Conservation (phyloP, 148 eudicot species). For the Persicaria tinctoria region DNA sequence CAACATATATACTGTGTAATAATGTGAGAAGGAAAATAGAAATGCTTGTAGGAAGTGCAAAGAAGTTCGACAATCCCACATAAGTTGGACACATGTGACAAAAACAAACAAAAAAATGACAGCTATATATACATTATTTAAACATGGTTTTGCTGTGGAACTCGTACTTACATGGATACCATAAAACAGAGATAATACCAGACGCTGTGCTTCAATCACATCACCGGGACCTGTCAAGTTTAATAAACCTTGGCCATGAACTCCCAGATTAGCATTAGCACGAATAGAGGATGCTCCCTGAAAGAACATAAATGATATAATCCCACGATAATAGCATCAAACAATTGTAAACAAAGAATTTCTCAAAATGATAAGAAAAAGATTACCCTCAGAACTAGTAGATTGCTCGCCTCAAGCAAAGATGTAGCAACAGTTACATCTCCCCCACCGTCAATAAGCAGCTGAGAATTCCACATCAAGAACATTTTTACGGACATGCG, state of each 20-base stretch:
- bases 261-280: slow-evolving; percentile 90
- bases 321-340: neutral
- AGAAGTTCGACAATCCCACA: neutral
- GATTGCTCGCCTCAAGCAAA: slow-evolving; percentile 86
- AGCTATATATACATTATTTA: neutral
- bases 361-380: neutral
- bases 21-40: neutral
- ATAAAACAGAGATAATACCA: slow-evolving; percentile 83
- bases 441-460: slow-evolving; percentile 80
- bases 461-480: slow-evolving; percentile 94
- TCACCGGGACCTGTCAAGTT: slow-evolving; percentile 94
- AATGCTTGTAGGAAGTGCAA: neutral
- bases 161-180: slow-evolving; percentile 68
- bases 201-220: slow-evolving; percentile 85
- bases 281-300: slow-evolving; percentile 87
- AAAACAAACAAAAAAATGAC: neutral
- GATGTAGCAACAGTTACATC: slow-evolving; percentile 77
- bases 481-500: slow-evolving; percentile 98
- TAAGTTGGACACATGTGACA: neutral
- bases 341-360: neutral
- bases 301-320: slow-evolving; percentile 13
- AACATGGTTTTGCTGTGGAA: slow-evolving; percentile 1
- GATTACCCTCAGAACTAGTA: slow-evolving; percentile 40
- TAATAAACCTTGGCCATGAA: slow-evolving; percentile 92
- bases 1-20: neutral